Conservation (phyloP, 2,329 filamentous ascomycete species). For the Neonectria punicea region DNA sequence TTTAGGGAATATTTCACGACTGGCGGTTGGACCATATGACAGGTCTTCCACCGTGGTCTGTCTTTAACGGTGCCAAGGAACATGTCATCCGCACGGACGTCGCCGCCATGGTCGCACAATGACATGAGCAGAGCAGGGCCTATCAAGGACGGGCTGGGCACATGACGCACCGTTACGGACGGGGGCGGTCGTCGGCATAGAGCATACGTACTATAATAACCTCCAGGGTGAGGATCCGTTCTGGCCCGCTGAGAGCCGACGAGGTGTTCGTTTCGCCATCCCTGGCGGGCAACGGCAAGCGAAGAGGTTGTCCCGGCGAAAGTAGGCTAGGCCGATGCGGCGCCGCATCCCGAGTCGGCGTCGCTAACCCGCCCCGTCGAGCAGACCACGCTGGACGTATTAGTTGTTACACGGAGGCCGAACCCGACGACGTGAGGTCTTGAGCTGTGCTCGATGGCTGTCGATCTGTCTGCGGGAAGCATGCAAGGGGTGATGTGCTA, state of each 20-base stretch:
- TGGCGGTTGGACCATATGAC: constrained; percentile 30
- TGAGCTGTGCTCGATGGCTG: constrained; percentile 5
- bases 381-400: constrained; percentile 2
- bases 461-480: constrained; percentile 17
- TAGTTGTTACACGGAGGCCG: constrained; percentile 16
- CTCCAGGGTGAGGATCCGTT: constrained; percentile 12
- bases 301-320: constrained; percentile 1
- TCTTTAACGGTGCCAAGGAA: constrained; percentile 31
- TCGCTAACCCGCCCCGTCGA: constrained; percentile 15
- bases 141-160: constrained; percentile 21
- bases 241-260: constrained; percentile 3
- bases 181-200: constrained; percentile 30
- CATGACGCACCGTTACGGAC: constrained; percentile 36
- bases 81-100: constrained; percentile 41
- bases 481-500: constrained; percentile 14
- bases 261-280: constrained; percentile 3
- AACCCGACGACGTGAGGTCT: background rate
- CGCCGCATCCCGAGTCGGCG: constrained; percentile 20
- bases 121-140: constrained; percentile 15
- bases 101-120: constrained; percentile 36
- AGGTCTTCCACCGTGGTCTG: constrained; percentile 34
- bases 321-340: constrained; percentile 12
- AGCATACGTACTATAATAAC: constrained; percentile 13
- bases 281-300: constrained; percentile 12
- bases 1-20: background rate